A percentile compares a stretch with the other conserved stretches of the same genome.
Conservation (phyloP, 1,139 yeast genomes). For the Taiozyma sp. region DNA sequence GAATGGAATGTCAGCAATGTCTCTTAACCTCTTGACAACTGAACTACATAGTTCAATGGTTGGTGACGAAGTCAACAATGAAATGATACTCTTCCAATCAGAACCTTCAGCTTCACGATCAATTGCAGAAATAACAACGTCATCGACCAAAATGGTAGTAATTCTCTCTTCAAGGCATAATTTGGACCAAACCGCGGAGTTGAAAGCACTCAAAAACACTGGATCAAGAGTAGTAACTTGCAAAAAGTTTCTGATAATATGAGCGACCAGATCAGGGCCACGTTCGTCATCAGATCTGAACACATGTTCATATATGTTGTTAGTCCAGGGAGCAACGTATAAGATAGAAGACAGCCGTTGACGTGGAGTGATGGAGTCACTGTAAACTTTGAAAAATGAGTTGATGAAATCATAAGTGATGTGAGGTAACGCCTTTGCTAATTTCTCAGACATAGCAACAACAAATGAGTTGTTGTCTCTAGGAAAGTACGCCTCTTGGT, state of each 20-base stretch:
- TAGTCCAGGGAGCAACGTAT: slow-evolving; percentile 70
- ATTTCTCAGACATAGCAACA: slow-evolving; percentile 49
- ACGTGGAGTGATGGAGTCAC: slow-evolving; percentile 29
- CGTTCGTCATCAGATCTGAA: slow-evolving; percentile 44
- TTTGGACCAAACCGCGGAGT: slow-evolving; percentile 67
- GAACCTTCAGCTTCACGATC: slow-evolving; percentile 71
- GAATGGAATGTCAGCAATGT: slow-evolving; percentile 42
- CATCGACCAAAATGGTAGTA: slow-evolving; percentile 58
- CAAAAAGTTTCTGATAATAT: slow-evolving; percentile 58
- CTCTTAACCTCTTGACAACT: slow-evolving; percentile 47
- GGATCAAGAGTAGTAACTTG: slow-evolving; percentile 44
- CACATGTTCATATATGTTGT: slow-evolving; percentile 55
- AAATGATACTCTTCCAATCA: slow-evolving; percentile 58
- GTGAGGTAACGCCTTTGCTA: slow-evolving; percentile 53
- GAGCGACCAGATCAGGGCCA: slow-evolving; percentile 59
- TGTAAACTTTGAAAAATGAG: slow-evolving; percentile 56
- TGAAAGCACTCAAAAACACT: slow-evolving; percentile 39
- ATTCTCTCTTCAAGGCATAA: slow-evolving; percentile 58
- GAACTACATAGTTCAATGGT: slow-evolving; percentile 70
- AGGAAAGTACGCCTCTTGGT: slow-evolving; percentile 68
- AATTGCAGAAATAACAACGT: slow-evolving; percentile 66
- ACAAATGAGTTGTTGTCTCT: slow-evolving; percentile 63
- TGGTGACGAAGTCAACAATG: slow-evolving; percentile 59
- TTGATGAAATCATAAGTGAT: slow-evolving; percentile 57
- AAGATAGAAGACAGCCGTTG: slow-evolving; percentile 28